Percentiles rank a stretch among this genome's conserved stretches.
Conservation (phyloP, 257 asterid species). For the Solanum tarapatanum region DNA sequence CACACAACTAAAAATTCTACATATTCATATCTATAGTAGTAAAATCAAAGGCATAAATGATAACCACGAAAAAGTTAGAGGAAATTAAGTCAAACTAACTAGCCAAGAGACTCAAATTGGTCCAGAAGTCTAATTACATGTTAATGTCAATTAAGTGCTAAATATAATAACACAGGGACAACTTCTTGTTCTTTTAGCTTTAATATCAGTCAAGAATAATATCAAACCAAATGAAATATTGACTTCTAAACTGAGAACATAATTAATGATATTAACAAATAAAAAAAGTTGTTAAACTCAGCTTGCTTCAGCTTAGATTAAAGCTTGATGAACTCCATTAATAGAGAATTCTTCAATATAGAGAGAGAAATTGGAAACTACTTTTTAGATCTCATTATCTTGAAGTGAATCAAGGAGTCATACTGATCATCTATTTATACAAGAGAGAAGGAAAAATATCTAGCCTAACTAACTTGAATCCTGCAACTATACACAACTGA, state of each 20-base stretch:
- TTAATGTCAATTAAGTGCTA: neutral
- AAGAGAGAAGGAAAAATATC: too few relatives aligned
- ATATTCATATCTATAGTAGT: neutral
- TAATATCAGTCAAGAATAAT: neutral
- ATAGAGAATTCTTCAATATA: neutral
- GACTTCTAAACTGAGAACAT: too few relatives aligned
- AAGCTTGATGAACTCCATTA: neutral
- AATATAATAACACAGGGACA: neutral
- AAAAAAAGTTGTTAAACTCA: neutral
- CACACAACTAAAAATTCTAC: neutral
- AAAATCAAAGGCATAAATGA: too few relatives aligned
- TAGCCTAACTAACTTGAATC: too few relatives aligned
- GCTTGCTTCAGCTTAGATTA: neutral
- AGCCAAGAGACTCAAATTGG: neutral
- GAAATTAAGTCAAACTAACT: too few relatives aligned
- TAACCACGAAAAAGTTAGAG: too few relatives aligned
- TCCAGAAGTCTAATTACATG: neutral
- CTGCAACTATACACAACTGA: neutral
- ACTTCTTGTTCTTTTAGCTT: neutral
- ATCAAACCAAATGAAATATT: too few relatives aligned
- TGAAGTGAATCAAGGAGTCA: neutral
- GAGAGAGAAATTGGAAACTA: neutral
- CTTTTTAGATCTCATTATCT: too few relatives aligned
- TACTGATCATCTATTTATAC: too few relatives aligned
- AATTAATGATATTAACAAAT: too few relatives aligned